A percentile compares a stretch with the other conserved stretches of the same genome.
Evolutionary conservation across 176 grass and related monocot genomes (phyloP).

Genomic region (Triticum turgidum): DNA sequence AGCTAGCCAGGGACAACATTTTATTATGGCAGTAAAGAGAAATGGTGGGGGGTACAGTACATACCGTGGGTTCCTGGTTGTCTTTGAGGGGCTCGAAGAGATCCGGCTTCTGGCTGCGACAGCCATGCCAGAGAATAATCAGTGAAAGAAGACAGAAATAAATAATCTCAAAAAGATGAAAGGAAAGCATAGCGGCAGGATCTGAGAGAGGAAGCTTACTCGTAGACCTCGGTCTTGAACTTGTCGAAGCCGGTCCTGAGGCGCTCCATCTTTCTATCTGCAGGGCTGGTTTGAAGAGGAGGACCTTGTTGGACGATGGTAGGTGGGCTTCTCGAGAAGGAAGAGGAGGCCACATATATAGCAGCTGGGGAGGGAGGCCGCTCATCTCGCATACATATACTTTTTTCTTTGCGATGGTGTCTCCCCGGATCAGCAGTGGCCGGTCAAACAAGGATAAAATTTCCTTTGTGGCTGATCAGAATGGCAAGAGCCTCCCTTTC

Average conservation of each 20-base stretch:
- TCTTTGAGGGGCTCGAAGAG: constrained; percentile 64
- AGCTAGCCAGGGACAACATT: no score
- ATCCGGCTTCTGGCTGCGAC: constrained; percentile 71
- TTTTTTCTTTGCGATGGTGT: background rate
- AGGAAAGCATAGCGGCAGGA: background rate
- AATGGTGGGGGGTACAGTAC: background rate
- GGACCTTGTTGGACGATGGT: constrained; percentile 16
- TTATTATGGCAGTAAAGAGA: no score
- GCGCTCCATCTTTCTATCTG: constrained; percentile 76
- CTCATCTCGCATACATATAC: background rate
- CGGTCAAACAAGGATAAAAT: background rate
- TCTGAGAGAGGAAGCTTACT: constrained; percentile 31
- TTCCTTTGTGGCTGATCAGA: background rate
- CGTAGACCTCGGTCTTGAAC: constrained; percentile 80
- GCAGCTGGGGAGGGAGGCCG: constrained; percentile 31
- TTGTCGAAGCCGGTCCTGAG: constrained; percentile 62
- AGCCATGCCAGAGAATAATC: no score
- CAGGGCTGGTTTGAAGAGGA: background rate
- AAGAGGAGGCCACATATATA: constrained; percentile 21
- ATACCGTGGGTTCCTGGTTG: constrained; percentile 69
- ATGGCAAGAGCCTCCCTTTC: no score
- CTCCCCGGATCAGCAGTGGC: background rate
- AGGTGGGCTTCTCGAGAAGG: background rate
- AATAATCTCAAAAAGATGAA: no score
- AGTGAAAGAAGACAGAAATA: no score